Base-by-base conservation (phyloP, 495 filamentous ascomycete species). In the Hypoxylon trugodes region DNA sequence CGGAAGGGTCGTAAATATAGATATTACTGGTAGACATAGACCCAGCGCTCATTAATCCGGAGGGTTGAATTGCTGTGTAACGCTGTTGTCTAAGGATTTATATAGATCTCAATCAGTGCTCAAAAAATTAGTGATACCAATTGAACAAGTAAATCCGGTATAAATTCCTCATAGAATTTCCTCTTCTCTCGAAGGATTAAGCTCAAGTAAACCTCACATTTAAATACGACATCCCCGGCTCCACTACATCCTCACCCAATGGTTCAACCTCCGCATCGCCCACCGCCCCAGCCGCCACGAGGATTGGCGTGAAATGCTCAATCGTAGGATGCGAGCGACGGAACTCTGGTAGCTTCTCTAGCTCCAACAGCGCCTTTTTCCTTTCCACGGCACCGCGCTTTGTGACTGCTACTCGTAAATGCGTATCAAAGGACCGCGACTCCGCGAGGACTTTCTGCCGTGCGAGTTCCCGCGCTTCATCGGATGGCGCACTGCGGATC, bases 191-290 rank as follows among this genome's bases (percentile, higher is more conserved):
- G n/a, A n/a, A n/a, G n/a, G n/a, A 28, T 21, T 1, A 8, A 18
- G 2, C 1, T 12, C 36, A 62, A 22, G 16, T 22, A 46, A 65
- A 65, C 25, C 47, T 13, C 6, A 65, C 53, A 53, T 65, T 65
- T 54, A 65, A 59, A 59, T 65, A 65, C 47, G 61, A 65, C 61
- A 65, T 65, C 6, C 61, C 61, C 12, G 61, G 61, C 47, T 58
- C 53, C 5, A 65, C 61, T 8, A 65, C 61, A 59, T 65, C 53
- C 4, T 33, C 53, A 1, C 53, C 61, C 32, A 65, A 5, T 16
- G 61, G 47, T 33, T 18, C 40, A 6, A 25, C 36, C 8, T 30
- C 53, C 28, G 53, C 45, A 45, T 64, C 38, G 1, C 52, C 46
- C 6, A 46, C 60, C 10, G 52, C 60, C n/a, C 60, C 60, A 8